Evolutionary conservation across 1,139 yeast genomes (phyloP), one percentile per base, ranked within the genome.

Genomic region (Yamadazyma triangularis): DNA sequence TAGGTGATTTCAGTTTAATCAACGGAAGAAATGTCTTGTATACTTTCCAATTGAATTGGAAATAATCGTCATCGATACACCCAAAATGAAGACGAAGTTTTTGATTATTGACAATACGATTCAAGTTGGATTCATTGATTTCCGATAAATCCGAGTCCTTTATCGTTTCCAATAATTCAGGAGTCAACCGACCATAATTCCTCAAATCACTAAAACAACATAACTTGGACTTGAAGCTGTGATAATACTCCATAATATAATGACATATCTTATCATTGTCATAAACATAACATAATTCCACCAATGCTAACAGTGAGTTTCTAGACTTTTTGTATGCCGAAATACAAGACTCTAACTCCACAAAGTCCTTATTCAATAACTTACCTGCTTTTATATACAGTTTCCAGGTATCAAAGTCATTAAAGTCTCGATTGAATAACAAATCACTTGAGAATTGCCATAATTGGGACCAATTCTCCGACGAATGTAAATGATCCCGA

Each of bases 391-490:
- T 51, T 18, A 79, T 64, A 34, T 71, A 56, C 22, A 58, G 49
- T 33, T 67, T 70, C 86, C 85, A 79, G 9, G 80, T 68, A 40
- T 74, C 70, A 56, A 70, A 78, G 47, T 79, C 85, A 42, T 79
- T 77, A 33, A 76, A 68, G 4, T 60, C 53, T 24, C 65, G 58
- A 2, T 57, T 58, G 19, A 68, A 57, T 8, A 78, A 45, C n/a
- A 71, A 57, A 1, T 49, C 36, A 2, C 45, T 24, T 20, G 67
- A 43, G 34, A 57, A 64, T 0, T 52, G 42, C 33, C 45, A 55
- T n/a, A 82, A 51, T 7, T 41, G 40, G 1, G 52, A 51, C 74
- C 73, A 79, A n/a, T 57, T 44, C 32, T 63, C 53, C 7, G 54
- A 29, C 13, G 53, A 45, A 8, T 61, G 53, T 34, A 82, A 53